These are phyloP conservation scores for Eurotiales sp. DNA, from an alignment of 2,329 filamentous ascomycete genomes.

Conservation along the genomic window DNA sequence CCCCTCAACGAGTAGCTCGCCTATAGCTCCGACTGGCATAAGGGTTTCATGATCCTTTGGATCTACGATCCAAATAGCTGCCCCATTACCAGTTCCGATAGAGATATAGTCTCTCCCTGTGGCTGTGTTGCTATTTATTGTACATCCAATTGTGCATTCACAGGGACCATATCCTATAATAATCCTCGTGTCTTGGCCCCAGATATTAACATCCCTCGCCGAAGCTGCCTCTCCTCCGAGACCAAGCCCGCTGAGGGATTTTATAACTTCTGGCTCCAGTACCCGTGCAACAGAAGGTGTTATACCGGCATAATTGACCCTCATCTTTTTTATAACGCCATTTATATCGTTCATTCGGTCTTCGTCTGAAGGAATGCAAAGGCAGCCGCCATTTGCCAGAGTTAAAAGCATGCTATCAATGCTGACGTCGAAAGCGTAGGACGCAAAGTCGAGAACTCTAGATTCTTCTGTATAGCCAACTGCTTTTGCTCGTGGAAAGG, in stretches of 20 bases:
- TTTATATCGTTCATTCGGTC: slow-evolving; percentile 45
- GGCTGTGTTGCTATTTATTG: slow-evolving; percentile 14
- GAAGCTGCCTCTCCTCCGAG: slow-evolving; percentile 33
- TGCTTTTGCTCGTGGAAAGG: slow-evolving; percentile 49
- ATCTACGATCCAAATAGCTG: slow-evolving; percentile 23
- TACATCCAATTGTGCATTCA: slow-evolving; percentile 26
- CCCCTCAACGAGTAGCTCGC: slow-evolving; percentile 40
- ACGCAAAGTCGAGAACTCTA: slow-evolving; percentile 37
- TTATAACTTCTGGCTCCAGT: slow-evolving; percentile 31
- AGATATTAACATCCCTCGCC: slow-evolving; percentile 26
- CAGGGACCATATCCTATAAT: slow-evolving; percentile 10
- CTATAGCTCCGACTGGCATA: slow-evolving; percentile 34
- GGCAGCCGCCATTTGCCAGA: slow-evolving; percentile 45
- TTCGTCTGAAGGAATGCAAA: slow-evolving; percentile 50
- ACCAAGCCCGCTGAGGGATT: slow-evolving; percentile 34
- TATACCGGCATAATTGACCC: slow-evolving; percentile 51
- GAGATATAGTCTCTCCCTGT: slow-evolving; percentile 8
- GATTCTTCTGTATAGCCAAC: slow-evolving; percentile 49
- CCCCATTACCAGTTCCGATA: slow-evolving; percentile 18
- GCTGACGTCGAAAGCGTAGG: slow-evolving; percentile 33
- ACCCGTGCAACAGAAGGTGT: slow-evolving; percentile 52
- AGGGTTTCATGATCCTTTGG: slow-evolving; percentile 19
- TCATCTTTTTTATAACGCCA: slow-evolving; percentile 44
- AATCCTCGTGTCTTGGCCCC: slow-evolving; percentile 16
- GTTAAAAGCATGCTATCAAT: slow-evolving; percentile 26